These are phyloP conservation scores for Aspergillus novofumigatus DNA, from an alignment of 2,329 filamentous ascomycete species.

Conservation along the genomic window DNA sequence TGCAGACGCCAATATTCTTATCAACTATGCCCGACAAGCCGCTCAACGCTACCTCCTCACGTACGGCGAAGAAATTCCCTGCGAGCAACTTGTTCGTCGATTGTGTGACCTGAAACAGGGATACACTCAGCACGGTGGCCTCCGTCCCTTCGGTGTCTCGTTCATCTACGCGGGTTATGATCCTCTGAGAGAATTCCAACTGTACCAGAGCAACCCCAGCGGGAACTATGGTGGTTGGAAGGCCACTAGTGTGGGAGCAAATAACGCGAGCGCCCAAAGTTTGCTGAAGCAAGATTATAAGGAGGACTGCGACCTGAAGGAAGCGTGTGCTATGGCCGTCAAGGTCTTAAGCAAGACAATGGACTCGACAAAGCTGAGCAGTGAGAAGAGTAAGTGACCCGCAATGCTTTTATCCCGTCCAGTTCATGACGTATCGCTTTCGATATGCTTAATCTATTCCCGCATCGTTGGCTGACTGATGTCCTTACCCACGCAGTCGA, in stretches of 20 bases:
- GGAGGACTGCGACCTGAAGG: conserved; percentile 92
- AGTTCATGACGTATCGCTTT: not conserved
- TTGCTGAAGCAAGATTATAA: conserved; percentile 99
- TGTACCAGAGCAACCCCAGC: conserved; percentile 97
- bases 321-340: conserved; percentile 94
- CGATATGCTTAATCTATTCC: not conserved
- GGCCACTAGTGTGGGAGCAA: conserved; percentile 93
- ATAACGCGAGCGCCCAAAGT: conserved; percentile 96
- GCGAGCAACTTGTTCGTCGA: conserved; percentile 94
- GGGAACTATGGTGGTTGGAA: conserved; percentile 99
- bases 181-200: conserved; percentile 91
- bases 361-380: conserved; percentile 98
- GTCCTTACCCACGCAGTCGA: conserved; percentile 62
- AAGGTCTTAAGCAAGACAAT: conserved; percentile 99
- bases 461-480: conserved; percentile 10
- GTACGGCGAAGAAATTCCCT: conserved; percentile 99
- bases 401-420: not conserved
- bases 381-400: conserved; percentile 82
- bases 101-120: conserved; percentile 98
- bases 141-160: conserved; percentile 94
- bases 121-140: conserved; percentile 97
- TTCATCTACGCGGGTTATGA: conserved; percentile 99
- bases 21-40: conserved; percentile 97
- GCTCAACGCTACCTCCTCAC: conserved; percentile 97
- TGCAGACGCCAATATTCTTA: conserved; percentile 98